Base-by-base conservation (phyloP, 257 asterid genomes). In the Linderniella brevidens region DNA sequence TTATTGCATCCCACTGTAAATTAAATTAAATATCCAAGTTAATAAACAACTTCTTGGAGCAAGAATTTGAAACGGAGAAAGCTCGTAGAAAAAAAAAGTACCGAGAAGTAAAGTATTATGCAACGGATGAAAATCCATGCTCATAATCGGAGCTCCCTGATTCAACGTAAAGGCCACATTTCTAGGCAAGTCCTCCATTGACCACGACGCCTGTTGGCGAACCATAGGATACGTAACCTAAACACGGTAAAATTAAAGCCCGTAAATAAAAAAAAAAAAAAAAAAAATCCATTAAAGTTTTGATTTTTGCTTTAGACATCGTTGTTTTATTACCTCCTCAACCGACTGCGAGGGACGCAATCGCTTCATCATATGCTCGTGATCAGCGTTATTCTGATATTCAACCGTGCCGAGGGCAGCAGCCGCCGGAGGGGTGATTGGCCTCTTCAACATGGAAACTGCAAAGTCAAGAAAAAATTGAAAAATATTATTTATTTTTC, bases 101-200 rank as follows among this genome's bases (percentile, higher is more conserved):
- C 97, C 95, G 44, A 87, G 78, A 64, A 87, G 97, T 15, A 87
- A 50, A n/a, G 81, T 87, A 57, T 83, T 95, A 48, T 80, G 92
- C 47, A 61, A 58, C 56, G 97, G 93, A 70, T 87, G 97, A 59
- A 87, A 87, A 73, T 87, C 97, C 95, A 83, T 79, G 86, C 97
- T 83, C 83, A 67, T 87, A 53, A 92, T 90, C 60, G 92, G 72
- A 51, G 97, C 80, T 47, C 97, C 97, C 58, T 87, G 97, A 64
- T 75, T 80, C 67, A 87, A 58, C 37, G 81, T 75, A 20, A 82
- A 69, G 48, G 77, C 81, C 16, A 87, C 88, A 44, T 80, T 71
- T 71, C 76, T 82, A 25, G 94, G 97, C 73, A 87, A 68, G 74
- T 87, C 93, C 59, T 79, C 95, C 12, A 79, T 69, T 13, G 51